phyloP scores from a whole-genome alignment of 1,284 basidiomycete species.

The Meripilus lineatus region DNA sequence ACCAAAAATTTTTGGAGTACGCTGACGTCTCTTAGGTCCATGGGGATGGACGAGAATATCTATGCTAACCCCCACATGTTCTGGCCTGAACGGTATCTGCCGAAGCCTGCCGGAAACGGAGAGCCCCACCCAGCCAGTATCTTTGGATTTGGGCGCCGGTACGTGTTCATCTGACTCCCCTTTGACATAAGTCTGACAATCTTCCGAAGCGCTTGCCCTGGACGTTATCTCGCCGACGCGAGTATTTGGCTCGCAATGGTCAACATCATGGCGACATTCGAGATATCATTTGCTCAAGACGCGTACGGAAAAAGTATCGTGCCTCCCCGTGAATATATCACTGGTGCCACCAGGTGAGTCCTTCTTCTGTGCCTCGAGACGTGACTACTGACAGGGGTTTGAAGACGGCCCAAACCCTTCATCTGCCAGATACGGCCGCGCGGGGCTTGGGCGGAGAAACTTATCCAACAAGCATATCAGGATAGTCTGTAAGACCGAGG shows the following conservation, averaged over 20 bases:
- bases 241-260: slow-evolving; percentile 7
- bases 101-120: slow-evolving; percentile 10
- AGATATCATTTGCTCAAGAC: slow-evolving; percentile 17
- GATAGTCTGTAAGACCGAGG: background rate
- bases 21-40: slow-evolving; percentile 8
- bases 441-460: background rate
- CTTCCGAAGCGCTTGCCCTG: slow-evolving; percentile 19
- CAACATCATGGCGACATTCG: slow-evolving; percentile 18
- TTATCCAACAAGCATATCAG: background rate
- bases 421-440: background rate
- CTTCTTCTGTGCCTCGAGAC: background rate
- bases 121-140: slow-evolving; percentile 5
- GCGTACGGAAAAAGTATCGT: slow-evolving; percentile 16
- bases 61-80: slow-evolving; percentile 17
- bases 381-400: background rate
- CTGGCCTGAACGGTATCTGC: slow-evolving; percentile 15
- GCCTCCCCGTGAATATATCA: slow-evolving; percentile 16
- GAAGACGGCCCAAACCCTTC: background rate
- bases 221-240: slow-evolving; percentile 22
- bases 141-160: slow-evolving; percentile 6
- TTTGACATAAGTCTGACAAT: too few species aligned
- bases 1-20: too few species aligned
- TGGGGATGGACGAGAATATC: slow-evolving; percentile 11
- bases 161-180: too few species aligned
- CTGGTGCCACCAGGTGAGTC: slow-evolving; percentile 20